A percentile compares a stretch with the other conserved stretches of the same genome.
Evolutionary conservation across 805 yeast species (phyloP).

Genomic region (Groenewaldozyma salmanticensis): DNA sequence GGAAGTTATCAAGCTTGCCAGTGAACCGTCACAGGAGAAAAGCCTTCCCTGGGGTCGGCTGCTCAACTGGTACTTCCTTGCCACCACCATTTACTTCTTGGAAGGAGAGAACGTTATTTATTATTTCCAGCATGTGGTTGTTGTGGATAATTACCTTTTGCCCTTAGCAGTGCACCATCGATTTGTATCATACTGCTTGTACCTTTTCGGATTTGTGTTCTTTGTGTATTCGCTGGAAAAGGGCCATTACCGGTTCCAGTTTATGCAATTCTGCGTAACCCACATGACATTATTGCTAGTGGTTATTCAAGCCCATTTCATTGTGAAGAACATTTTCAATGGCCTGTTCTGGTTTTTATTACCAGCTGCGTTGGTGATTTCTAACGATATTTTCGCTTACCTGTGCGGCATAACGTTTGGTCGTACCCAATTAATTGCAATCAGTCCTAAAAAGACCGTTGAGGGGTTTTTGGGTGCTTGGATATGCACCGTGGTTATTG

Average conservation of each 20-base stretch:
- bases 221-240: slow-evolving; percentile 84
- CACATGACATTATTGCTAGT: slow-evolving; percentile 88
- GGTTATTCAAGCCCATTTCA: slow-evolving; percentile 88
- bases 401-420: slow-evolving; percentile 97
- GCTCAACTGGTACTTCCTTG: slow-evolving; percentile 87
- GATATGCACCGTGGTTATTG: slow-evolving; percentile 78
- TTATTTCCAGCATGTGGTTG: slow-evolving; percentile 48
- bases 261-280: slow-evolving; percentile 85
- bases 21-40: slow-evolving; percentile 75
- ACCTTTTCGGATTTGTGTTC: slow-evolving; percentile 78
- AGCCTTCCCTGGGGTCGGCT: slow-evolving; percentile 73
- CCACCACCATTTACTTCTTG: slow-evolving; percentile 78
- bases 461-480: slow-evolving; percentile 98
- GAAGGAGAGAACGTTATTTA: slow-evolving; percentile 77
- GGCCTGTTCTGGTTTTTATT: slow-evolving; percentile 93
- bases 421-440: slow-evolving; percentile 78
- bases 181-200: slow-evolving; percentile 73
- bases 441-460: slow-evolving; percentile 94
- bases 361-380: slow-evolving; percentile 85
- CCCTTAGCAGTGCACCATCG: slow-evolving; percentile 69
- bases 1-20: slow-evolving; percentile 79
- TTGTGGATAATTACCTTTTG: slow-evolving; percentile 42
- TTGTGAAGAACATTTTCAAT: slow-evolving; percentile 76
- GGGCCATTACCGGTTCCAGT: slow-evolving; percentile 85
- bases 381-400: slow-evolving; percentile 93